Base-by-base conservation (phyloP, 148 eudicot genomes). In the Vaccinium corymbosum region DNA sequence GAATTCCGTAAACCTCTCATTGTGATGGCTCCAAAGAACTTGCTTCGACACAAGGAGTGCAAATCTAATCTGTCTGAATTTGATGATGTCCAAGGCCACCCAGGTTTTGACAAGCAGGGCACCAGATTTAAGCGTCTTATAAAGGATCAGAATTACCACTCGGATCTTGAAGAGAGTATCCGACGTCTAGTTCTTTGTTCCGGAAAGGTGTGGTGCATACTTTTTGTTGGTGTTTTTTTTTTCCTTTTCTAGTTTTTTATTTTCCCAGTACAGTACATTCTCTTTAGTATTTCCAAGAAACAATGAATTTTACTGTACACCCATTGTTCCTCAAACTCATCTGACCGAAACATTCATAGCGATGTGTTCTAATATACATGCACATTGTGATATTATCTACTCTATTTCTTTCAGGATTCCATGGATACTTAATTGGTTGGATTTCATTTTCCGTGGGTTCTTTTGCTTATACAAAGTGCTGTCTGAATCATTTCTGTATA, bases 11-110 rank as follows among this genome's bases (percentile, higher is more conserved):
- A 95, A 90, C 98, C 98, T 81, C 92, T 95, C 20, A 85, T 95
- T 89, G 97, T 91, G 82, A 95, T 93, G 97, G 61, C 98, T 52
- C 98, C 98, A 11, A 95, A 95, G 91, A 95, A 94, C 86, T 90
- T 95, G 84, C 98, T 95, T 80, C 95, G 98, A 81, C 98, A 93
- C 91, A 95, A 94, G 88, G 98, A 94, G 19, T 95, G 98, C 91
- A 94, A 93, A 83, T 95, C 98, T 70, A 94, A 94, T 88, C 85
- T 95, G n/a, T 95, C 97, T 17, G 98, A 95, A 91, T 95, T 95
- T 87, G 98, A 94, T 88, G 95, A 95, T 88, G 94, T 93, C 81
- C 87, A 93, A 88, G 95, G 98, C 32, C 98, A 95, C 83, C 94
- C 94, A 64, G 97, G 97, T 72, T 95, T 95, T 82, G 95, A 95